Evolutionary conservation across 192 early-diverging fungal species (phyloP), one percentile per base, ranked within the genome.

Genomic region (Geosiphon pyriformis): DNA sequence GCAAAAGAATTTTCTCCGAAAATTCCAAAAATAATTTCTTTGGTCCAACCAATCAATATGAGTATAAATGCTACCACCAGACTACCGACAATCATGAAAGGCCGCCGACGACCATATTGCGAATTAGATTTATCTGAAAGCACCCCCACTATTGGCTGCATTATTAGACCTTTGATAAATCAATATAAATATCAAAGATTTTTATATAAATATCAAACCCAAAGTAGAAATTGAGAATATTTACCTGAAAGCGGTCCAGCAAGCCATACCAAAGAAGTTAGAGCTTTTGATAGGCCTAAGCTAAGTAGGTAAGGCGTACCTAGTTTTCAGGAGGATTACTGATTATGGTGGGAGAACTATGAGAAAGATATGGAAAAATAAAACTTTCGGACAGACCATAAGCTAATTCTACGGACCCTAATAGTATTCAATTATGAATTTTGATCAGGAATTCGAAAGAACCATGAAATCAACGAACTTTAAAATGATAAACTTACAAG

Each of bases 221-320:
- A 20, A 33, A n/a, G 7, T 33, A 3, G 61, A 15, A 47, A 30
- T 4, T 22, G 17, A 2, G 18, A 32, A 20, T 12, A 29, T 34
- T 22, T 80, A 85, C 83, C 91, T 34, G 88, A 89, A n/a, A 93
- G 73, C 37, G 91, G 91, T 6, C 91, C 91, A 1, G 93, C 93
- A 58, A 98, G 79, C 96, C 96, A 98, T 10, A 98, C 96, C 32
- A 97, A 75, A 37, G 93, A 92, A 63, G 90, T 87, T 34, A 90
- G 75, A 12, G 92, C 81, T 72, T 91, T 90, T 20, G 87, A 80
- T 50, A 98, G 70, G 0, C 90, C 92, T 20, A 98, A 82, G 0
- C 87, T 84, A 31, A 91, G 80, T 53, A 98, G 74, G 67, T 93
- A 93, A 18, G 91, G 92, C 20, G 95, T 92, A 7, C 93, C 93